Conservation (phyloP, 176 grass and related monocot species). For the Hordeum vulgare region DNA sequence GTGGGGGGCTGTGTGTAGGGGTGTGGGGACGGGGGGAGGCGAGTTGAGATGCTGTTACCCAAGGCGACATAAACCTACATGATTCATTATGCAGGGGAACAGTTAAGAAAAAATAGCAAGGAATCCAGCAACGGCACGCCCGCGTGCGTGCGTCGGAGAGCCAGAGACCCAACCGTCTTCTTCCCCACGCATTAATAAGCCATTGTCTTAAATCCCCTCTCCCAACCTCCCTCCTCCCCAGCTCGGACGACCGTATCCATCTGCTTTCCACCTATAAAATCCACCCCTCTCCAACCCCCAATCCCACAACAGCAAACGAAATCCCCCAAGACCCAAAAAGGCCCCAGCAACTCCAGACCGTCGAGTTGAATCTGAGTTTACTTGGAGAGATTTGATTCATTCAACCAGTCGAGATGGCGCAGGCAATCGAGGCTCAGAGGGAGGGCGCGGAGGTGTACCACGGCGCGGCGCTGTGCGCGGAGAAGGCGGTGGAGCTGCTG, state of each 20-base stretch:
- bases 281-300: background rate
- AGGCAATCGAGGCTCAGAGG: no score
- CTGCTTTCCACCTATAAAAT: background rate
- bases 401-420: no score
- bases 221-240: background rate
- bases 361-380: no score
- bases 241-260: background rate
- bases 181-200: background rate
- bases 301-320: background rate
- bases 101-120: no score
- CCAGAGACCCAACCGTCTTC: background rate
- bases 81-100: no score
- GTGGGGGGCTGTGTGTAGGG: no score
- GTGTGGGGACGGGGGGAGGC: no score
- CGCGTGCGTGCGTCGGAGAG: background rate
- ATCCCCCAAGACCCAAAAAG: background rate
- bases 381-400: no score
- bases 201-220: background rate
- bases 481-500: no score
- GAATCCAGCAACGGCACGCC: background rate
- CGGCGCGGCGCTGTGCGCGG: no score
- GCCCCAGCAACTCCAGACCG: background rate
- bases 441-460: no score
- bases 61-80: background rate
- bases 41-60: no score